Evolutionary conservation across 2,329 filamentous ascomycete species (phyloP).

Genomic region (Pseudogymnoascus sp.): DNA sequence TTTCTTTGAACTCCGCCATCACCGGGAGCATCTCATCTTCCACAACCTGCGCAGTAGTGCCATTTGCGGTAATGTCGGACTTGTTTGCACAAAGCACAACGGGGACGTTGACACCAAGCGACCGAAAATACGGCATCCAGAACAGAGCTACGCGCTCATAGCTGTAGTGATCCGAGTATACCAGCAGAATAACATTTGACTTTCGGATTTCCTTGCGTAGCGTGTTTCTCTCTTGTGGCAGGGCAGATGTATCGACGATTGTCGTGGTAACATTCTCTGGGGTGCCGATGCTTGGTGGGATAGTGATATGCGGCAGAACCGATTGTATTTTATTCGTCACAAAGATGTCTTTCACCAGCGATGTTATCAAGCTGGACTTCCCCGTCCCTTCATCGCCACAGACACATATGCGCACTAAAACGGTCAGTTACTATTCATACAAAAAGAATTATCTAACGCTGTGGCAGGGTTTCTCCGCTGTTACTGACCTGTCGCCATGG

Average conservation of each 20-base stretch:
- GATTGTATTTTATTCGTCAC: constrained; percentile 92
- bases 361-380: constrained; percentile 89
- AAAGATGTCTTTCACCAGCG: constrained; percentile 94
- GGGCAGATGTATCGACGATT: constrained; percentile 93
- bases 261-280: constrained; percentile 96
- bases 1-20: constrained; percentile 98
- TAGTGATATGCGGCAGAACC: constrained; percentile 88
- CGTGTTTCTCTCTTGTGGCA: constrained; percentile 85
- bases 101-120: constrained; percentile 95
- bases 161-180: constrained; percentile 98
- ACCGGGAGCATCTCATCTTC: constrained; percentile 97
- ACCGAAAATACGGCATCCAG: constrained; percentile 98
- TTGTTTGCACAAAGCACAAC: constrained; percentile 97
- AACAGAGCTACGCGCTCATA: constrained; percentile 95
- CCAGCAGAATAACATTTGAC: constrained; percentile 91
- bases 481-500: constrained; percentile 15
- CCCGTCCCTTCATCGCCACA: constrained; percentile 96
- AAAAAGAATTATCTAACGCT: not conserved
- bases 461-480: not conserved
- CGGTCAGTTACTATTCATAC: not conserved
- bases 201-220: constrained; percentile 93
- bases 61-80: constrained; percentile 74
- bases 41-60: constrained; percentile 74
- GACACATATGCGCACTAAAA: constrained; percentile 78
- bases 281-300: constrained; percentile 85